These are phyloP conservation scores for Lavandula angustifolia DNA, from an alignment of 257 asterid genomes.

Conservation along the genomic window DNA sequence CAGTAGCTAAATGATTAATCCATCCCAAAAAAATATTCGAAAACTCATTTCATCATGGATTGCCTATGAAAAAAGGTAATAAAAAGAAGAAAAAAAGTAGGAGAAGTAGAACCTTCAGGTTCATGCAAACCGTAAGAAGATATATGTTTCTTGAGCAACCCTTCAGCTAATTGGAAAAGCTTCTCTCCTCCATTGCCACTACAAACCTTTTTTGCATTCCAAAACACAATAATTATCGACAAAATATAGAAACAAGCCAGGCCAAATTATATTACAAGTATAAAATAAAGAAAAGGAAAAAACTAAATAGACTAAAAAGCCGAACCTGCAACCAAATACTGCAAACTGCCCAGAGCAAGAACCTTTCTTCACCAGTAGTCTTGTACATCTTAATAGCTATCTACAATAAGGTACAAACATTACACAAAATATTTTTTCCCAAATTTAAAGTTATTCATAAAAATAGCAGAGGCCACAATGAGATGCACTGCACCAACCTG, in stretches of 20 bases:
- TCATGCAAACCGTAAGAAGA: constrained; percentile 88
- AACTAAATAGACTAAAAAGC: constrained; percentile 27
- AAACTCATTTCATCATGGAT: constrained; percentile 27
- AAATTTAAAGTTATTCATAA: background rate
- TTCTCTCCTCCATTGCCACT: constrained; percentile 82
- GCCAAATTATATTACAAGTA: no score
- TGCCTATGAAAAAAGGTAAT: constrained; percentile 24
- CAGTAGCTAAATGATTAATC: constrained; percentile 32
- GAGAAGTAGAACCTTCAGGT: no score
- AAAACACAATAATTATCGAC: constrained; percentile 14
- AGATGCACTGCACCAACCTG: constrained; percentile 60
- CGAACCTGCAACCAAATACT: constrained; percentile 95
- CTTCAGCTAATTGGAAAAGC: constrained; percentile 86
- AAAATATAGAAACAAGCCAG: no score
- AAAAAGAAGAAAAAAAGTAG: constrained; percentile 32
- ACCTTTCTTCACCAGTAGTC: constrained; percentile 83
- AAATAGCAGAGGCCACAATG: constrained; percentile 9
- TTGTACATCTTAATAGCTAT: constrained; percentile 96
- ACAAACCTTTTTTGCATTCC: constrained; percentile 57
- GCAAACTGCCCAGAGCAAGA: constrained; percentile 97
- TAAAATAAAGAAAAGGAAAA: constrained; percentile 14
- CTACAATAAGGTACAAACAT: constrained; percentile 40
- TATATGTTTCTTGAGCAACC: constrained; percentile 91
- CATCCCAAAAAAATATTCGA: constrained; percentile 15
- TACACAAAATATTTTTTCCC: background rate